Base-by-base conservation (phyloP, 2,329 filamentous ascomycete species). In the Fusarium falciforme region DNA sequence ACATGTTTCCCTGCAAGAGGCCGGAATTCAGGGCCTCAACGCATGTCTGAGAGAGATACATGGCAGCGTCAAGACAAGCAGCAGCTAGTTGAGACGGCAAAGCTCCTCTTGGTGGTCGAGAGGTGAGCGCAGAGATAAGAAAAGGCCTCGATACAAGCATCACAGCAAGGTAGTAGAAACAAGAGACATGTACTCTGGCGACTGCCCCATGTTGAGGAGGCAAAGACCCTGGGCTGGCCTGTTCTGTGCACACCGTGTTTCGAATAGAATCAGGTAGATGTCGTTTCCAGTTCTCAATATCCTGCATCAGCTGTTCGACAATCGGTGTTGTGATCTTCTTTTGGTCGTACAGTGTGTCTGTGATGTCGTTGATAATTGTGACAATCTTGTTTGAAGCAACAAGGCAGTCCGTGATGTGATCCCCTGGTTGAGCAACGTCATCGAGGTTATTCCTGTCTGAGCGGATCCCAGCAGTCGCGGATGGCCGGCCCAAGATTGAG, bases 121-220 rank as follows among this genome's bases (percentile, higher is more conserved):
- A 76, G 6, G 85, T 85, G 2, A 90, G 78, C 4, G 84, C 82
- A 14, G 84, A 87, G 27, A 90, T 87, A 10, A 91, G 77, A 31
- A 90, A 87, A 0, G 88, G 89, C 1, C 89, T 82, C 0, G 88
- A 90, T 4, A 88, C 87, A 1, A 90, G 77, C 22, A 89, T 90
- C 1, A 90, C 87, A 0, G 88, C 87, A 64, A 90, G 89, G 71
- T 91, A 90, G 72, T 91, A 91, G 0, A 87, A 81, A 66, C 88
- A 90, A 0, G 88, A 87, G 7, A 91, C 84, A 64, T 90, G 88
- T 2, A 89, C 82, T 27, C 85, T 88, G 0, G 85, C 86, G 29
- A 89, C 83, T 3, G 84, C 83, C 0, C 81, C 82, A 20, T 83
- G 80, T 1, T 76, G 77, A 3, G 58, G 35, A 8, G 59, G 42